A percentile compares a stretch with the other conserved stretches of the same genome.
Evolutionary conservation across 352 stramenopile genomes (phyloP).

Genomic region (Halophytophthora batemanensis): DNA sequence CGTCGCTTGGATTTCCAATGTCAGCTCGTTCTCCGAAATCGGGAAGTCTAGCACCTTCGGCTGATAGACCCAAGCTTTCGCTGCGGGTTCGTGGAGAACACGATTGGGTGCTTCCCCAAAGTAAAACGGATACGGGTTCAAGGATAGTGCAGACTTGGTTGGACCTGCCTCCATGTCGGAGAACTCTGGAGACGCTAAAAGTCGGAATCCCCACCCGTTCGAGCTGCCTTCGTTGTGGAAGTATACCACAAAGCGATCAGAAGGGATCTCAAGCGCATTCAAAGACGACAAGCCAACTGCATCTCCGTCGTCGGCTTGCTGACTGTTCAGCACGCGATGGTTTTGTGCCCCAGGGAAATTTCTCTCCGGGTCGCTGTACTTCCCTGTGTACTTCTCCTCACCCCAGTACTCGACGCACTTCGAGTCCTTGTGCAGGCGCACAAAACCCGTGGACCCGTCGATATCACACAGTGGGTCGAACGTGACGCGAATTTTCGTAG

Average conservation of each 20-base stretch:
- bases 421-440: constrained; percentile 71
- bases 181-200: constrained; percentile 55
- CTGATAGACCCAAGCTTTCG: constrained; percentile 60
- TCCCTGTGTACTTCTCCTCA: constrained; percentile 66
- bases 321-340: constrained; percentile 33
- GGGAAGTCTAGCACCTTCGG: constrained; percentile 47
- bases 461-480: constrained; percentile 76
- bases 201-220: constrained; percentile 65
- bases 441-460: constrained; percentile 52
- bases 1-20: constrained; percentile 45
- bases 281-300: constrained; percentile 5
- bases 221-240: constrained; percentile 58
- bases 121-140: constrained; percentile 70
- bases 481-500: constrained; percentile 63
- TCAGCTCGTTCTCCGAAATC: constrained; percentile 49
- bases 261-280: constrained; percentile 54
- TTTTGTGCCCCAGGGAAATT: constrained; percentile 75
- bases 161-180: constrained; percentile 3
- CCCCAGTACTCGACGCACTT: constrained; percentile 68
- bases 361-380: constrained; percentile 66
- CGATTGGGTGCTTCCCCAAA: constrained; percentile 61
- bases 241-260: constrained; percentile 71
- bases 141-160: constrained; percentile 10
- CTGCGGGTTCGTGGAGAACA: constrained; percentile 41
- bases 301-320: constrained; percentile 12